Evolutionary conservation across 176 grass and related monocot genomes (phyloP), one percentile per base, ranked within the genome.

Genomic region (Thalia dealbata): DNA sequence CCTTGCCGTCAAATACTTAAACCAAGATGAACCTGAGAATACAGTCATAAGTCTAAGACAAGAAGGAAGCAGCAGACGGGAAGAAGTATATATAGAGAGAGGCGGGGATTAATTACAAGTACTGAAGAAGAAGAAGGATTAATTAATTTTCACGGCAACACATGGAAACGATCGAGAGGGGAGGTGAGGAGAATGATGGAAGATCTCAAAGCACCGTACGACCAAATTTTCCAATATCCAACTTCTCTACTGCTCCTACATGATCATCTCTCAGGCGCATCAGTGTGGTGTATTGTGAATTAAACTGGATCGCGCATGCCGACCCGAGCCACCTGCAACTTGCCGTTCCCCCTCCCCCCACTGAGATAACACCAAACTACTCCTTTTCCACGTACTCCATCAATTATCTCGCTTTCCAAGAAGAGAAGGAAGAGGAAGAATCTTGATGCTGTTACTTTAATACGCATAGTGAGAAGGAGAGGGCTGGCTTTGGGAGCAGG

Each of bases 101-200:
- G 35, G n/a, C n/a, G n/a, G 75, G 68, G 45, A 38, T 38, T 38
- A 38, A 38, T 4, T n/a, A n/a, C n/a, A n/a, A n/a, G n/a, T n/a
- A 41, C 50, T 73, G 71, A 80, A 82, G 65, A 73, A 70, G 85
- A 78, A 69, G 67, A 32, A 74, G 60, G 72, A 25, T 55, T 27
- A 64, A 71, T 65, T 64, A 67, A 45, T 71, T 74, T 74, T 85
- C 68, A 77, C 83, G 86, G 78, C 78, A 83, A 83, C 71, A 80
- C 60, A 28, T 73, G 73, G 86, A 52, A 73, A 86, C 6, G 76
- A 80, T n/a, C n/a, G n/a, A n/a, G n/a, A n/a, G n/a, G 73, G 78
- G 60, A 81, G 75, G 89, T 92, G 89, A 89, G 80, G 77, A 61
- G 69, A 86, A 96, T 96, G 84, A 91, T 89, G 65, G 80, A 70